Evolutionary conservation across 306 rosid species (phyloP), one percentile per base, ranked within the genome.

Genomic region (Casuarina cunninghamiana): DNA sequence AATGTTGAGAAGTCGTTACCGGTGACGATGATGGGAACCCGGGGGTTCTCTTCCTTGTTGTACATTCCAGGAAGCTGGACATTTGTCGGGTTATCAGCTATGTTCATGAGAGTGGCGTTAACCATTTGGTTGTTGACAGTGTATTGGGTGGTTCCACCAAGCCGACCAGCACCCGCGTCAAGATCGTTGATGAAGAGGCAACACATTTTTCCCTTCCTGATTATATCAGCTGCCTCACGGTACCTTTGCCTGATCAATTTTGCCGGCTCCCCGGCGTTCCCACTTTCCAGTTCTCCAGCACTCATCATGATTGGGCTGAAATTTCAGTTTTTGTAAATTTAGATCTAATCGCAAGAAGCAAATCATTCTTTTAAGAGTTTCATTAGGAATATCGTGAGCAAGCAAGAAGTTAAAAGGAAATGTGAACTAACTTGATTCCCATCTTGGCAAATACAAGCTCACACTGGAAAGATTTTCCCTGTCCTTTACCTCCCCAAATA

Each of bases 401-500:
- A 43, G 26, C 39, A 51, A 44, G 54, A 12, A 65, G 35, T 62
- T 77, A 67, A 65, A 83, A 75, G 41, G 41, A 6, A 54, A 45
- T 39, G 7, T 62, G 66, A 61, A 81, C 92, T 85, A 57, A 95
- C 98, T n/a, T 93, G 93, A 95, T 90, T 84, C 99, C 99, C 98
- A 95, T 89, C 94, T 95, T 95, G 81, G 96, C 87, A 77, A 95
- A 90, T 51, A 95, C 98, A 80, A 95, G 98, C 82, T 95, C 98
- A 69, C 97, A 91, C 79, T 95, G 96, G 96, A 95, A 95, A 48
- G 99, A 95, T 88, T 95, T 95, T 67, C 97, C 97, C 82, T 96
- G 98, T 73, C 99, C 99, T 83, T 96, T 96, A 76, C 99, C 99
- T 85, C 99, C 99, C 98, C 98, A 96, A n/a, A 96, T 75, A 88